Evolutionary conservation across 2,329 filamentous ascomycete genomes (phyloP).

Genomic region (Tympanopsis confertula): DNA sequence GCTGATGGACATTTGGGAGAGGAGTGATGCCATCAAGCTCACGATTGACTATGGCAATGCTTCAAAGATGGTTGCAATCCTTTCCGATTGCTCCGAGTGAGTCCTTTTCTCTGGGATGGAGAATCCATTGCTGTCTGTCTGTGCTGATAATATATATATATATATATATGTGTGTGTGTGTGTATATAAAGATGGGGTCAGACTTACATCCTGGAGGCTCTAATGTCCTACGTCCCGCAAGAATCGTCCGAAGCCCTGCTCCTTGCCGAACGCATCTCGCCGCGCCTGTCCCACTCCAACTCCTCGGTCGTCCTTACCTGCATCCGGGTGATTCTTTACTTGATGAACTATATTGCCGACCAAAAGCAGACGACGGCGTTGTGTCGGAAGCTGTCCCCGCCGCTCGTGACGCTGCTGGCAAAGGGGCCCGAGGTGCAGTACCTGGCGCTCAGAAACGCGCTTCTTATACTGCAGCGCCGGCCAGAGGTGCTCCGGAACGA

Average conservation of each 20-base stretch:
- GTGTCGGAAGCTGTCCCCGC: slow-evolving; percentile 87
- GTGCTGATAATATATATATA: background rate
- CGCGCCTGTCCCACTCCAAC: slow-evolving; percentile 93
- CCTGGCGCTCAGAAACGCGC: slow-evolving; percentile 80
- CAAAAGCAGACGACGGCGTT: slow-evolving; percentile 77
- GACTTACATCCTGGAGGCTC: slow-evolving; percentile 91
- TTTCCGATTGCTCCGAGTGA: slow-evolving; percentile 93
- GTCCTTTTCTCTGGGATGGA: slow-evolving; percentile 17
- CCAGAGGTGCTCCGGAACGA: slow-evolving; percentile 92
- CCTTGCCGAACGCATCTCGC: slow-evolving; percentile 83
- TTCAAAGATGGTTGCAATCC: slow-evolving; percentile 92
- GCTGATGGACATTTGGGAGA: slow-evolving; percentile 96
- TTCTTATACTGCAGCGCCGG: slow-evolving; percentile 82
- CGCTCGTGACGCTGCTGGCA: slow-evolving; percentile 83
- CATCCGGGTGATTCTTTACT: slow-evolving; percentile 88
- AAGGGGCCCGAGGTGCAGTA: slow-evolving; percentile 99
- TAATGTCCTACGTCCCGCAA: slow-evolving; percentile 96
- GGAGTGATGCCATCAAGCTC: slow-evolving; percentile 92
- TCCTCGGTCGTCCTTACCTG: slow-evolving; percentile 92
- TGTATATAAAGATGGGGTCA: slow-evolving; percentile 98
- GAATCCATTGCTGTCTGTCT: background rate
- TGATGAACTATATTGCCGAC: slow-evolving; percentile 97
- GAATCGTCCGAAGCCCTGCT: slow-evolving; percentile 79
- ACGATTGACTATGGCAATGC: slow-evolving; percentile 96
- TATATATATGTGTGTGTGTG: too few relatives aligned